phyloP scores from a whole-genome alignment of 2,329 filamentous ascomycete species.

The Neocatenulostroma microsporum region DNA sequence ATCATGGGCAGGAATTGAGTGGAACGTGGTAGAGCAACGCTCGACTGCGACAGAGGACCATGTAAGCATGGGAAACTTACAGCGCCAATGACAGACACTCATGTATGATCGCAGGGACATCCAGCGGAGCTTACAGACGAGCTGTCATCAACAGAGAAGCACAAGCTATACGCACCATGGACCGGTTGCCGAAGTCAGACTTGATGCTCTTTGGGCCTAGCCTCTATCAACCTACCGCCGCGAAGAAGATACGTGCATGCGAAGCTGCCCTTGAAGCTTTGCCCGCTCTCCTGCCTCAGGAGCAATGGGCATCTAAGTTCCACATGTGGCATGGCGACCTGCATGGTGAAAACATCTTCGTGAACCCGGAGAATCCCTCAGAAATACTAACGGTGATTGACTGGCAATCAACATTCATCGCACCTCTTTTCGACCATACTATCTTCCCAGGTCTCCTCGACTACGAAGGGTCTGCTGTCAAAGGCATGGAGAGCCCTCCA shows the following conservation, averaged over 20 bases:
- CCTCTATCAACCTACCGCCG: slow-evolving; percentile 30
- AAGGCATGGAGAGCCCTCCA: slow-evolving; percentile 17
- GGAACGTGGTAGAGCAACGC: slow-evolving; percentile 25
- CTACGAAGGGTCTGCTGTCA: slow-evolving; percentile 24
- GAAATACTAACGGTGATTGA: slow-evolving; percentile 29
- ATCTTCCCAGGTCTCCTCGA: slow-evolving; percentile 20
- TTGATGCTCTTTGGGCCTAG: slow-evolving; percentile 31
- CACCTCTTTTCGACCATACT: slow-evolving; percentile 27
- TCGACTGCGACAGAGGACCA: slow-evolving; percentile 31
- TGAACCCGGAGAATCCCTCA: slow-evolving; percentile 26
- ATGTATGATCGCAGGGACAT: slow-evolving; percentile 22
- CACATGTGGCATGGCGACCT: slow-evolving; percentile 34
- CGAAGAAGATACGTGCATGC: slow-evolving; percentile 28
- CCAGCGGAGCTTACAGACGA: slow-evolving; percentile 25
- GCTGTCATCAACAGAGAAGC: slow-evolving; percentile 30
- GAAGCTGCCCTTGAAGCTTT: slow-evolving; percentile 18
- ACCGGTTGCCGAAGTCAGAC: slow-evolving; percentile 26
- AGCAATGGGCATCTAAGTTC: slow-evolving; percentile 6
- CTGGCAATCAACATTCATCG: slow-evolving; percentile 29
- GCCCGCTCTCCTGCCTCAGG: slow-evolving; percentile 6
- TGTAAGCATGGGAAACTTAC: slow-evolving; percentile 24
- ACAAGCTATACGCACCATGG: slow-evolving; percentile 24
- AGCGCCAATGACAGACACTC: slow-evolving; percentile 8
- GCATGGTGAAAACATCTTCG: slow-evolving; percentile 33
- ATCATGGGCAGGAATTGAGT: slow-evolving; percentile 27